Conservation (phyloP, 2,329 filamentous ascomycete species). For the Aspergillus luchuensis region DNA sequence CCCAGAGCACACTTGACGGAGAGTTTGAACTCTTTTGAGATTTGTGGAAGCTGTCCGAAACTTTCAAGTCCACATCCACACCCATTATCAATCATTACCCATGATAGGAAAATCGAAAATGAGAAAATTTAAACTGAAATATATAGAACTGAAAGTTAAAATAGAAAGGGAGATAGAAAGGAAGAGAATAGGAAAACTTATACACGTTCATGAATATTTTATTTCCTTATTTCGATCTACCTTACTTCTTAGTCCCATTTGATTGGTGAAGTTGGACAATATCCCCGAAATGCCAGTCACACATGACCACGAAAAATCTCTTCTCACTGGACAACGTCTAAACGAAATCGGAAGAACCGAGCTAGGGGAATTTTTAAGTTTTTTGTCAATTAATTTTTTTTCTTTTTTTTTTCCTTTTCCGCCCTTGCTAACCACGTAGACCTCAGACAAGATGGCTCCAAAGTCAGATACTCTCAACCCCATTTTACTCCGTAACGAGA, state of each 20-base stretch:
- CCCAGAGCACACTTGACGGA: neutral
- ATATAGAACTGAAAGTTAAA: too few relatives aligned
- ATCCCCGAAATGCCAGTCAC: neutral
- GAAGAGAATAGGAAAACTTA: too few relatives aligned
- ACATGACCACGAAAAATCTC: neutral
- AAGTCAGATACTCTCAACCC: neutral
- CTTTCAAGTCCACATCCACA: neutral
- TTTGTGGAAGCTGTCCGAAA: neutral
- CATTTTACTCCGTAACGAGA: neutral
- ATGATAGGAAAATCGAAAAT: neutral
- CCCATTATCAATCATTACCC: neutral
- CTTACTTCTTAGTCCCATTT: neutral
- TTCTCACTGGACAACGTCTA: neutral
- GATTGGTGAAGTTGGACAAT: neutral
- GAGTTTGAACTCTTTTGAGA: neutral
- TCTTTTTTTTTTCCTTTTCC: too few relatives aligned
- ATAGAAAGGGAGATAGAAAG: too few relatives aligned
- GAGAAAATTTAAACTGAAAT: too few relatives aligned
- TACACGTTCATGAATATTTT: too few relatives aligned
- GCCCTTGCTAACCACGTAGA: neutral
- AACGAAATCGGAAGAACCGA: neutral
- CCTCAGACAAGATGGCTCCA: neutral
- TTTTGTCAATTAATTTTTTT: neutral
- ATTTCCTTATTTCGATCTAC: too few relatives aligned
- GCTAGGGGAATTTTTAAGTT: neutral